Conservation (phyloP, 345 rosid species). For the Corchorus capsularis region DNA sequence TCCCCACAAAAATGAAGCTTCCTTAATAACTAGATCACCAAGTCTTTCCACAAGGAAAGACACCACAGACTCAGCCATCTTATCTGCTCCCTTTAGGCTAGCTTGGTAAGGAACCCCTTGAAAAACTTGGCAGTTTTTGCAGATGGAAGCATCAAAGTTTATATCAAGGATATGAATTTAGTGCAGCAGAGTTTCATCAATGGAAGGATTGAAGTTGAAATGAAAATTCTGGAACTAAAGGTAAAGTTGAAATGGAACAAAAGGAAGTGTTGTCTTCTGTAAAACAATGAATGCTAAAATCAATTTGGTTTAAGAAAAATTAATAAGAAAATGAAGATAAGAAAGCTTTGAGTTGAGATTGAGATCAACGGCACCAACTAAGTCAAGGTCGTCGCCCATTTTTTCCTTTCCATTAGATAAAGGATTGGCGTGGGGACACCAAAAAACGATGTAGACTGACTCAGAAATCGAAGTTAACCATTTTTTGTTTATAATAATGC, state of each 20-base stretch:
- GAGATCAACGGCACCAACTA: background rate
- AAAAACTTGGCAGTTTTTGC: background rate
- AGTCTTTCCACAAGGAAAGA: slow-evolving; percentile 31
- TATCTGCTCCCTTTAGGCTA: background rate
- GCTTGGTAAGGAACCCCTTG: too few relatives aligned
- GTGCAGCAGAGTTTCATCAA: background rate
- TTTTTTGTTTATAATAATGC: background rate
- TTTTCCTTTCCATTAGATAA: background rate
- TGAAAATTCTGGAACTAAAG: background rate
- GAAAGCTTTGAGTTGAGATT: background rate
- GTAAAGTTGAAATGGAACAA: background rate
- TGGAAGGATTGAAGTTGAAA: background rate
- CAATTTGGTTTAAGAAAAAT: background rate
- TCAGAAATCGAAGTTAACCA: too few relatives aligned
- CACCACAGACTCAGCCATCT: slow-evolving; percentile 42
- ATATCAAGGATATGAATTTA: background rate
- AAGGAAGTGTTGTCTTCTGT: background rate
- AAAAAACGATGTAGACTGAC: background rate
- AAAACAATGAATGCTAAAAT: background rate
- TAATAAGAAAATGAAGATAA: background rate
- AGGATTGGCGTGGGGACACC: background rate
- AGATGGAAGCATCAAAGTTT: background rate
- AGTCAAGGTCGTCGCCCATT: background rate
- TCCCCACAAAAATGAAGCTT: slow-evolving; percentile 29
- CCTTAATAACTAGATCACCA: slow-evolving; percentile 26